Conservation (phyloP, 176 grass and related monocot species). For the Aegilops longissima region DNA sequence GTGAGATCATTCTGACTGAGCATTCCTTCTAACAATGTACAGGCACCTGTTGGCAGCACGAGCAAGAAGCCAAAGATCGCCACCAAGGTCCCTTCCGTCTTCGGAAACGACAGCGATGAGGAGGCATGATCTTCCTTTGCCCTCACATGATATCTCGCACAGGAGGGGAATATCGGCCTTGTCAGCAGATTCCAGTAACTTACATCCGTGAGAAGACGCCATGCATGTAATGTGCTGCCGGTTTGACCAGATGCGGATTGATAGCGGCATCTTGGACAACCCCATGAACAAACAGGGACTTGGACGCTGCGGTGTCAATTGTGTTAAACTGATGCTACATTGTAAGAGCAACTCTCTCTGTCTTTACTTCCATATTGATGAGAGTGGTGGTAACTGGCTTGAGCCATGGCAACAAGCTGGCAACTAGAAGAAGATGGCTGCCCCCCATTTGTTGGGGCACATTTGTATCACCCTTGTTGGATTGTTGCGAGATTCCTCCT, state of each 20-base stretch:
- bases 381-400: too few relatives aligned
- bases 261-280: not conserved
- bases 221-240: not conserved
- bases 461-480: slow-evolving; percentile 16
- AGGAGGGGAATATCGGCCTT: not conserved
- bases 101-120: slow-evolving; percentile 71
- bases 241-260: not conserved
- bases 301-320: not conserved
- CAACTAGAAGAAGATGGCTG: not conserved
- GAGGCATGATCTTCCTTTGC: slow-evolving; percentile 43
- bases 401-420: not conserved
- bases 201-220: not conserved
- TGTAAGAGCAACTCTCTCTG: slow-evolving; percentile 16
- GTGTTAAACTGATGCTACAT: not conserved
- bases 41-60: slow-evolving; percentile 47
- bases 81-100: slow-evolving; percentile 68
- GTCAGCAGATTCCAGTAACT: not conserved
- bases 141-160: not conserved
- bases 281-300: not conserved
- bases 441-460: not conserved
- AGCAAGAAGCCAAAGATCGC: slow-evolving; percentile 80
- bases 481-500: not conserved
- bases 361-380: too few relatives aligned
- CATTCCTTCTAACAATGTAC: not conserved
- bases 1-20: not conserved